Evolutionary conservation across 495 filamentous ascomycete species (phyloP), one percentile per base, ranked within the genome.

Genomic region (Trichoderma erinaceum): DNA sequence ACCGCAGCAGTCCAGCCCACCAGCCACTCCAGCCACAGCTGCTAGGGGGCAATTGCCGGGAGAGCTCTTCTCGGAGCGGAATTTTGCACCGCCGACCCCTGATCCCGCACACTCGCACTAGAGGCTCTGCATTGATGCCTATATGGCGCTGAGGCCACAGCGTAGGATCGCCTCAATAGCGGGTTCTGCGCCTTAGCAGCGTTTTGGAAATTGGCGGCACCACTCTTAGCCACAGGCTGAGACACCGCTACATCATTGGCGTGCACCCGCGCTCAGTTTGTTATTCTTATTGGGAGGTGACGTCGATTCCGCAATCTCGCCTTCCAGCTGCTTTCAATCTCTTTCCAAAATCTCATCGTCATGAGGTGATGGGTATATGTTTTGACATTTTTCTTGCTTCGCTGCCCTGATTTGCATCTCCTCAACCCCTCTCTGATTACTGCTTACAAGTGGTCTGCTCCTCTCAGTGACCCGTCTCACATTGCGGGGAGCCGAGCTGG

Each of bases 231-330:
- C 48, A 52, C 48, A 52, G 48, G 18, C 43, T 52, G 48, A 52
- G 48, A 52, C 48, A 52, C 48, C 48, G 48, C 48, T 52, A 52
- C 21, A 52, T 52, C 21, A 52, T 52, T 52, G 48, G 48, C 48
- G 48, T 52, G 48, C 10, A 21, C 48, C 16, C 48, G n/a, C 44
- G 15, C 44, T 12, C 15, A 18, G 44, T 48, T 48, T 52, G 48
- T 52, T 52, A 21, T 52, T 52, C n/a, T 52, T 11, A 18, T 21
- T 52, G n/a, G 25, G 21, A 32, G 56, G 29, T 64, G 61, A 35
- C 61, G 61, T 41, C 61, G 29, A 64, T 64, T 64, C 15, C n/a
- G 15, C 61, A 64, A 27, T 52, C 48, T 21, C 48, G 44, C 44
- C 13, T 8, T 48, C 15, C 44, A 48, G 44, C 44, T 48, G 15